Base-by-base conservation (phyloP, 225 moss, liverwort and hornwort species). In the Anthoceros angustus region DNA sequence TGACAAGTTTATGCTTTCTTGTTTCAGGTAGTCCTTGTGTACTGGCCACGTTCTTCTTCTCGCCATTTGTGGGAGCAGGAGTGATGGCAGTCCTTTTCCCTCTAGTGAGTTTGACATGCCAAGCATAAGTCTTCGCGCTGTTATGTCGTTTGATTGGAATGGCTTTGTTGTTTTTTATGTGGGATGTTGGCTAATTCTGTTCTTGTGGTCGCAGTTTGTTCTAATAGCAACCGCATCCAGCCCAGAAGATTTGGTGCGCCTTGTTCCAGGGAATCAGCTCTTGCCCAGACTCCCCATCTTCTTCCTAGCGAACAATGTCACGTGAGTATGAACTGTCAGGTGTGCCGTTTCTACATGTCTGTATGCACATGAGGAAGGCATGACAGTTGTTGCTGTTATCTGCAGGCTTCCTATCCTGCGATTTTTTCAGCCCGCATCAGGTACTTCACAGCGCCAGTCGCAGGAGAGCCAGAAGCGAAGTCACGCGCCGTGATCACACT, bases 61-160 rank as follows among this genome's bases (percentile, higher is more conserved):
- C 92, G 63, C 87, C 98, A 25, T 80, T 98, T 68, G 84, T 92
- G 66, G 83, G 92, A 75, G 98, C 89, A 67, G 98, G 92, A 49
- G 98, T 92, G 12, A 98, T 98, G 98, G 88, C 92, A 62, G 82
- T 87, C 70, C 86, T 98, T 42, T 98, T 98, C 68, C 98, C 98
- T 50, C 69, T 91, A 74, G 93, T 94, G 64, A 86, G 84, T 71
- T 68, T 39, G 46, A 46, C 5, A 43, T 8, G 14, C 1, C 12
- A n/a, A 39, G 14, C 14, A 39, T 18, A 5, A 23, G 26, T 3
- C n/a, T 38, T 24, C 15, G 42, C 2, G 20, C 12, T 39, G 15
- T 45, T 10, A 42, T 14, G 24, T 21, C 16, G 12, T 25, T 63
- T 18, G 32, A 24, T 20, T 24, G 23, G 24, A 42, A 25, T 9